A percentile compares a stretch with the other conserved stretches of the same genome.
These are phyloP conservation scores for Nephelium lappaceum DNA, from an alignment of 345 rosid species.

Conservation along the genomic window DNA sequence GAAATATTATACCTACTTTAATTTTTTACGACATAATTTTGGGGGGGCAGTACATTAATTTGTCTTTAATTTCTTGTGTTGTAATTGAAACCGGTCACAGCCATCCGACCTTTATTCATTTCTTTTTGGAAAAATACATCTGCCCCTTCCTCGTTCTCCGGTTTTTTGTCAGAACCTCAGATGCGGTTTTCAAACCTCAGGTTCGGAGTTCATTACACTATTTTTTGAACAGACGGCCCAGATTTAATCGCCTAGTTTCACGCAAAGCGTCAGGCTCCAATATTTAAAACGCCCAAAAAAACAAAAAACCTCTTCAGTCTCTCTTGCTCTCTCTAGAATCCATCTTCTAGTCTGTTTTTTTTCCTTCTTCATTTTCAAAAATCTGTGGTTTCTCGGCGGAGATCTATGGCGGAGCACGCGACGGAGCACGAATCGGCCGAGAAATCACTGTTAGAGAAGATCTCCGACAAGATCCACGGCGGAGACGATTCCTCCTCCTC, in stretches of 20 bases:
- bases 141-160: conserved; percentile 15
- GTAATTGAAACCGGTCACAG: background rate
- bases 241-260: conserved; percentile 20
- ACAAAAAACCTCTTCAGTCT: background rate
- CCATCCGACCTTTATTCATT: background rate
- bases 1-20: too few relatives aligned
- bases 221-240: conserved; percentile 18
- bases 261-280: background rate
- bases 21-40: too few relatives aligned
- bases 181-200: conserved; percentile 27
- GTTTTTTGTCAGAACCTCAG: background rate
- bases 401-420: conserved; percentile 47
- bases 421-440: conserved; percentile 35
- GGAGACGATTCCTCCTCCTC: conserved; percentile 49
- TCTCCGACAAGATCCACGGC: conserved; percentile 52
- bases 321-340: background rate
- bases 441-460: conserved; percentile 56
- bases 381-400: conserved; percentile 5
- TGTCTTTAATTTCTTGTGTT: too few relatives aligned
- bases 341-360: background rate
- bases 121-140: background rate
- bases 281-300: background rate
- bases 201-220: conserved; percentile 14
- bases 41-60: too few relatives aligned
- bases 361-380: background rate